Evolutionary conservation across 345 rosid genomes (phyloP).

Genomic region (Eucalyptus melliodora): DNA sequence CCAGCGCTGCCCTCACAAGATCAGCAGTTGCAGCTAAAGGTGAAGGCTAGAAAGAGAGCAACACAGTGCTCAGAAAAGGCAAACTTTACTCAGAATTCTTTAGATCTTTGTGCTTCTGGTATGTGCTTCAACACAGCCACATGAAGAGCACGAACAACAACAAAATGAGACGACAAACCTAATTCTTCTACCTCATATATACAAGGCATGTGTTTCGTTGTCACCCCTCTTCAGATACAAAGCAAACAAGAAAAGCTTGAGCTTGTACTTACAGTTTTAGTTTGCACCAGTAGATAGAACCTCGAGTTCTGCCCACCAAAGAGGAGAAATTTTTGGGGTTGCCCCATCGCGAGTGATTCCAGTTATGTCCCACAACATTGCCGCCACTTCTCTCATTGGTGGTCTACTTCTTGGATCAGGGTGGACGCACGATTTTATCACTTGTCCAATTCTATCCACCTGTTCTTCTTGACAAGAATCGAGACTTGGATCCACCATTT

Average conservation of each 20-base stretch:
- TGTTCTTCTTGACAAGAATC: slow-evolving; percentile 35
- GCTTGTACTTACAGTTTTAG: slow-evolving; percentile 4
- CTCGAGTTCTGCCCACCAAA: slow-evolving; percentile 99
- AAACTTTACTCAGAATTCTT: background rate
- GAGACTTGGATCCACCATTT: slow-evolving; percentile 68
- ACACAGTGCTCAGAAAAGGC: background rate
- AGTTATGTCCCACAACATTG: slow-evolving; percentile 45
- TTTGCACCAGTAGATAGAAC: slow-evolving; percentile 46
- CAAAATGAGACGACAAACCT: background rate
- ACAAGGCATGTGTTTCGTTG: background rate
- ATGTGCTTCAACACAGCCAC: background rate
- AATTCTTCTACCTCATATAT: background rate
- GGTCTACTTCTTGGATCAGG: slow-evolving; percentile 55
- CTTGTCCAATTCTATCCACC: slow-evolving; percentile 36
- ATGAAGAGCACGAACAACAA: background rate
- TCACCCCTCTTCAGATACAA: background rate
- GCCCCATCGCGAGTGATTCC: slow-evolving; percentile 45
- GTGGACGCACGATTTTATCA: slow-evolving; percentile 47
- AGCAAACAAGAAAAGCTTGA: background rate
- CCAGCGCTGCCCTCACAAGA: background rate
- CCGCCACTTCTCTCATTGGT: slow-evolving; percentile 37
- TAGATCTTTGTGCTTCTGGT: background rate
- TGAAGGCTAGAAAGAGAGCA: background rate
- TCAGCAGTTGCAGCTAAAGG: background rate
- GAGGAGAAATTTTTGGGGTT: slow-evolving; percentile 67